Evolutionary conservation across 306 rosid genomes (phyloP).

Genomic region (Cucurbita ficifolia): DNA sequence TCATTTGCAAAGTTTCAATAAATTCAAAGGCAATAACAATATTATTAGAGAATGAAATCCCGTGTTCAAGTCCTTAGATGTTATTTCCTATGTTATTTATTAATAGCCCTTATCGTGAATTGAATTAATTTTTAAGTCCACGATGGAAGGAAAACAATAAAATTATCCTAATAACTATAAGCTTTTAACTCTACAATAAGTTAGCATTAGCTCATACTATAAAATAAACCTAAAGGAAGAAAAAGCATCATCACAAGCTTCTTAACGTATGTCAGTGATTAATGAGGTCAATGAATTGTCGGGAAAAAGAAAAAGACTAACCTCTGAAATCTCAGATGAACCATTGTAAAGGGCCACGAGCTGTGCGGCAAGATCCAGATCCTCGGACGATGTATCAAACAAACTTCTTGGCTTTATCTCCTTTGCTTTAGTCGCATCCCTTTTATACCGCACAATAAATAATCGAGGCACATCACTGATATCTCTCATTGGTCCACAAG

Average conservation of each 20-base stretch:
- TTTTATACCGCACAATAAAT: slow-evolving; percentile 59
- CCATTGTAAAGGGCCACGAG: slow-evolving; percentile 86
- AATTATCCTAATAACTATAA: background rate
- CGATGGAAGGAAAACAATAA: background rate
- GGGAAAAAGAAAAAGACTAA: slow-evolving; percentile 1
- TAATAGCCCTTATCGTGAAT: background rate
- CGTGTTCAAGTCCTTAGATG: background rate
- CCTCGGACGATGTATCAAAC: slow-evolving; percentile 32
- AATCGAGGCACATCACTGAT: slow-evolving; percentile 46
- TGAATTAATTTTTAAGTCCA: background rate
- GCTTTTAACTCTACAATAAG: background rate
- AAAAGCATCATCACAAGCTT: background rate
- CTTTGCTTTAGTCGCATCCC: slow-evolving; percentile 39
- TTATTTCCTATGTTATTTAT: background rate
- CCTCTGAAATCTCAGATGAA: slow-evolving; percentile 50
- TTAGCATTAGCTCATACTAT: no score
- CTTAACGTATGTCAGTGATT: background rate
- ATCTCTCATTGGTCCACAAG: slow-evolving; percentile 71
- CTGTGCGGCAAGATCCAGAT: slow-evolving; percentile 64
- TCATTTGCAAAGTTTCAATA: background rate
- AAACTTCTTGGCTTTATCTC: slow-evolving; percentile 25
- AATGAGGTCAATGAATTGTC: background rate
- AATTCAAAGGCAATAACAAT: background rate
- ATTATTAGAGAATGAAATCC: background rate
- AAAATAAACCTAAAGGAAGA: background rate